Evolutionary conservation across 306 rosid species (phyloP).

Genomic region (Trifolium subterraneum): DNA sequence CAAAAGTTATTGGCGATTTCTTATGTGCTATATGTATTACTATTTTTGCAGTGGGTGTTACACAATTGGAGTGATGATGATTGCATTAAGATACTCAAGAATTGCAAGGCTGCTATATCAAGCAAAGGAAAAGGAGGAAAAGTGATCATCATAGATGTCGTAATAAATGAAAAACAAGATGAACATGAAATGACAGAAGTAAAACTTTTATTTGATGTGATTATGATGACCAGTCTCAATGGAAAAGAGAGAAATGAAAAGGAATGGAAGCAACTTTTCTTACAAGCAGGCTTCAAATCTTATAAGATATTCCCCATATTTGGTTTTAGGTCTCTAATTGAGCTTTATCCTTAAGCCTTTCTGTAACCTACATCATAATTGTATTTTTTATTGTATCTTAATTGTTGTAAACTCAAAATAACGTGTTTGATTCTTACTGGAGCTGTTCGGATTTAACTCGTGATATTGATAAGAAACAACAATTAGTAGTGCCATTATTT

Average conservation of each 20-base stretch:
- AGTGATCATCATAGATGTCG: not conserved
- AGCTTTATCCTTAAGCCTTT: slow-evolving; percentile 1
- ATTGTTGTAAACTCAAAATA: no score
- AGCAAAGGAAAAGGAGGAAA: slow-evolving; percentile 8
- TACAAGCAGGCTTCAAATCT: not conserved
- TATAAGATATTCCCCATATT: not conserved
- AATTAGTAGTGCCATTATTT: no score
- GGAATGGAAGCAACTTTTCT: not conserved
- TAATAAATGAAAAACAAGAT: not conserved
- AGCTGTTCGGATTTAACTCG: no score
- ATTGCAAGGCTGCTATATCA: not conserved
- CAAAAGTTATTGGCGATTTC: not conserved
- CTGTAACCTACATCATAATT: not conserved
- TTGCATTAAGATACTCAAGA: slow-evolving; percentile 25
- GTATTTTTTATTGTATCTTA: not conserved
- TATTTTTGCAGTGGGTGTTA: slow-evolving; percentile 13
- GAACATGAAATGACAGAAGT: not conserved
- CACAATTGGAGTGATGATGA: slow-evolving; percentile 30
- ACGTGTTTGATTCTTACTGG: no score
- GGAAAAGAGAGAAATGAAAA: not conserved
- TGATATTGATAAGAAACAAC: no score
- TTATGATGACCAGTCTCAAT: not conserved
- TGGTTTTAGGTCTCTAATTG: slow-evolving; percentile 9
- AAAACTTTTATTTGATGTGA: not conserved
- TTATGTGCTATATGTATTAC: not conserved